phyloP scores from a whole-genome alignment of 352 stramenopile species.

The Pythium grandisporangium region DNA sequence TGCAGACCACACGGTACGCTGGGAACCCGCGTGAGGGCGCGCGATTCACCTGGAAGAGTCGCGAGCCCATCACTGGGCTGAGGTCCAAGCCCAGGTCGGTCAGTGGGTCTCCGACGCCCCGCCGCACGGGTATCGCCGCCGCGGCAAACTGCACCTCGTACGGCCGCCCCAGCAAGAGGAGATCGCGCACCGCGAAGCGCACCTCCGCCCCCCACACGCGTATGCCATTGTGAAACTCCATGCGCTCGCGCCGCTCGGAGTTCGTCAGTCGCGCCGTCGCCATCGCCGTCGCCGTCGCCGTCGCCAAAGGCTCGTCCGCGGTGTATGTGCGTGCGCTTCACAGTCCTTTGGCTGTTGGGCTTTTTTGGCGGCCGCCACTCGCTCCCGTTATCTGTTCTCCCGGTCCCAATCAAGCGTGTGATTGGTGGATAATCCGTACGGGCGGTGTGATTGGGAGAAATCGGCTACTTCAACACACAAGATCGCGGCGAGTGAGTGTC shows the following conservation, averaged over 20 bases:
- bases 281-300: neutral
- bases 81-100: neutral
- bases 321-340: no score
- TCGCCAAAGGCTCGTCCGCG: no score
- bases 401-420: no score
- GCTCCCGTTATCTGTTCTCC: no score
- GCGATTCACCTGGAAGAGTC: constrained; percentile 39
- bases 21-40: no score
- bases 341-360: no score
- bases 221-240: constrained; percentile 28
- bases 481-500: no score
- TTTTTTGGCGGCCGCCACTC: no score
- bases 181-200: constrained; percentile 26
- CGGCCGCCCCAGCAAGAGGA: constrained; percentile 44
- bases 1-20: constrained; percentile 23
- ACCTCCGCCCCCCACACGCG: constrained; percentile 41
- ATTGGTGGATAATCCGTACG: no score
- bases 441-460: no score
- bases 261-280: constrained; percentile 4
- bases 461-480: no score
- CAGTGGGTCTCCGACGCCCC: neutral
- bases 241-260: constrained; percentile 4
- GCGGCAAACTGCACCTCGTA: constrained; percentile 17
- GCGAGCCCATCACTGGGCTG: constrained; percentile 16
- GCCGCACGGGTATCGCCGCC: no score